Evolutionary conservation across 768 basidiomycete genomes (phyloP), one percentile per base, ranked within the genome.

Genomic region (Cystofilobasidium macerans): DNA sequence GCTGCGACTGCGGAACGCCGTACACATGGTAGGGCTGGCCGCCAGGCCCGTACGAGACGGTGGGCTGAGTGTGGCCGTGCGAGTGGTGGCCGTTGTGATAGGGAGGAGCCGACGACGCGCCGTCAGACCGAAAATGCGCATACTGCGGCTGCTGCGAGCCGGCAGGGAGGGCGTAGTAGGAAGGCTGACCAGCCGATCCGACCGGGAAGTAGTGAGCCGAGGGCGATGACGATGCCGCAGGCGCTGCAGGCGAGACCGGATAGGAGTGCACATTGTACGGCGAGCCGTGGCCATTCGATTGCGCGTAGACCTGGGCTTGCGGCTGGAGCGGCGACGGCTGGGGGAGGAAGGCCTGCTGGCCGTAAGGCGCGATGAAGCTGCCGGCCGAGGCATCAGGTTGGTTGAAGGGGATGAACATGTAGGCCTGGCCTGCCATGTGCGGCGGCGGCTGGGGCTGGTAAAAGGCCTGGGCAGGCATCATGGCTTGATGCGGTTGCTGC

Each of bases 361-460:
- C 58, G 24, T 32, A 54, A 26, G 18, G 11, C 51, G 33, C 33
- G 51, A 54, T 30, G 51, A 30, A 54, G 5, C 28, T 14, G 12
- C 45, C 45, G 13, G 20, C 45, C 18, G 48, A 24, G 8, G 24
- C 28, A 14, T 57, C 57, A 12, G 54, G 57, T 20, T 45, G 43
- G 20, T 66, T 59, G 28, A 53, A 66, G 14, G 65, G 60, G 1
- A 67, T 43, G 24, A 67, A 67, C 20, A 67, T 51, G 42, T 67
- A 67, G 12, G 65, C 60, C 42, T 67, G 65, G 8, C n/a, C 33
- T 2, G 14, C 38, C 26, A 32, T 30, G 18, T 47, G 65, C 30
- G 48, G 65, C 11, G 47, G 35, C 26, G 33, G 58, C 14, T 47
- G 60, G n/a, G 48, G 65, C 26, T 56, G 59, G 26, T 60, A 61